These are phyloP conservation scores for Nannizzia gypsea DNA, from an alignment of 2,329 filamentous ascomycete genomes.

Conservation along the genomic window DNA sequence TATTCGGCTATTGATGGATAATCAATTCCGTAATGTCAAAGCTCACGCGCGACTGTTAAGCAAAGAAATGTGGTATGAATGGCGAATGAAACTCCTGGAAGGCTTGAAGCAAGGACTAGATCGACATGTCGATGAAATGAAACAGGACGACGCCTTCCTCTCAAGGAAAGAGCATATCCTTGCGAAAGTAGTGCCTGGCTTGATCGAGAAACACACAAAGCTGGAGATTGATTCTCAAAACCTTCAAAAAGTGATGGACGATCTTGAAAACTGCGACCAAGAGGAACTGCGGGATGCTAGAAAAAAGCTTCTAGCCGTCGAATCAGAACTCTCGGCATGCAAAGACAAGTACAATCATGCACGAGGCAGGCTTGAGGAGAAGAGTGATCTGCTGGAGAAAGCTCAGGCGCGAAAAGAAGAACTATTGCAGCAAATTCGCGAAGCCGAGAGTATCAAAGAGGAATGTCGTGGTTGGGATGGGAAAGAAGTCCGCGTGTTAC, in stretches of 20 bases:
- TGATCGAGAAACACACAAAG: slow-evolving; percentile 49
- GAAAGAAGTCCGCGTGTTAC: slow-evolving; percentile 66
- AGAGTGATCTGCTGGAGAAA: slow-evolving; percentile 52
- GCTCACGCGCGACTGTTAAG: slow-evolving; percentile 79
- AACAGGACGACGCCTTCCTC: slow-evolving; percentile 56
- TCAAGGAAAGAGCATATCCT: slow-evolving; percentile 58
- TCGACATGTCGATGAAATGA: slow-evolving; percentile 65
- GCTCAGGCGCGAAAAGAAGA: slow-evolving; percentile 56
- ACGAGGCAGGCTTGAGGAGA: slow-evolving; percentile 53
- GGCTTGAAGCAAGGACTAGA: slow-evolving; percentile 71
- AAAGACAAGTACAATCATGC: slow-evolving; percentile 55
- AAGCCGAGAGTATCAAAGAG: slow-evolving; percentile 72
- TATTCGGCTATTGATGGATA: slow-evolving; percentile 79
- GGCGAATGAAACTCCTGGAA: slow-evolving; percentile 79
- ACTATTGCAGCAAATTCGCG: slow-evolving; percentile 61
- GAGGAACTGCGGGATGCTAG: slow-evolving; percentile 64
- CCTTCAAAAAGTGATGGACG: slow-evolving; percentile 59
- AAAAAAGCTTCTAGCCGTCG: slow-evolving; percentile 52
- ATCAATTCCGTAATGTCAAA: slow-evolving; percentile 95
- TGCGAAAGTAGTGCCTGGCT: slow-evolving; percentile 52
- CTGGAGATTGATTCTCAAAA: slow-evolving; percentile 54
- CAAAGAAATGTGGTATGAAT: slow-evolving; percentile 97
- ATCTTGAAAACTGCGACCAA: slow-evolving; percentile 54
- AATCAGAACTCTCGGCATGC: slow-evolving; percentile 59
- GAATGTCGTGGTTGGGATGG: slow-evolving; percentile 83